phyloP scores from a whole-genome alignment of 192 early-diverging fungal genomes.

The Rhizoclosmatium globosum region DNA sequence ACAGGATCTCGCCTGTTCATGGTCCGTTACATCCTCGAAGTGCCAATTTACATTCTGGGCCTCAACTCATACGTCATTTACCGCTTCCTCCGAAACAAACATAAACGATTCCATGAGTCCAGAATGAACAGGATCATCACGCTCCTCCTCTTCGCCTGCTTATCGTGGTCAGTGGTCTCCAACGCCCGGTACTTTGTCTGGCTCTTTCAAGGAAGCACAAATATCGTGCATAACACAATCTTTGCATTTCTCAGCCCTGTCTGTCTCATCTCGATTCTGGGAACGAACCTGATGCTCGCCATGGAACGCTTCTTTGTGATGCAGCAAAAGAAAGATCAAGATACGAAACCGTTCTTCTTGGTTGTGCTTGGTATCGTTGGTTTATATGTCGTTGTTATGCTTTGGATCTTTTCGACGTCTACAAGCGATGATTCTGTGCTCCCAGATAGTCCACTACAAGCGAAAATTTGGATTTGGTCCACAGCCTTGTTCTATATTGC shows the following conservation, averaged over 20 bases:
- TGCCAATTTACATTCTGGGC: not conserved
- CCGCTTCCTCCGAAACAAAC: not conserved
- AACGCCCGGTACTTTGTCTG: not conserved
- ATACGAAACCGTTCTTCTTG: not conserved
- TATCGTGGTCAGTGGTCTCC: not conserved
- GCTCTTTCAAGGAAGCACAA: not conserved
- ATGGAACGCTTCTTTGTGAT: not conserved
- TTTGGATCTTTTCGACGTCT: constrained; percentile 3
- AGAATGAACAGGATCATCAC: not conserved
- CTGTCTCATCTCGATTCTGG: not conserved
- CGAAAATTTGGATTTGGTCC: too few relatives aligned
- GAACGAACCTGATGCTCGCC: constrained; percentile 1
- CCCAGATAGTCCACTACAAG: too few relatives aligned
- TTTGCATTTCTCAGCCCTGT: not conserved
- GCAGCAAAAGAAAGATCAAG: not conserved
- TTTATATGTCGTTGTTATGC: not conserved
- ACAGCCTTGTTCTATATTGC: too few relatives aligned
- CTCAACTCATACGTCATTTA: not conserved
- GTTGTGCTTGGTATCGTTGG: not conserved
- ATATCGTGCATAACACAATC: not conserved
- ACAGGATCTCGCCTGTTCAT: too few relatives aligned
- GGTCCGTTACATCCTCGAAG: not conserved
- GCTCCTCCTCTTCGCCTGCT: not conserved
- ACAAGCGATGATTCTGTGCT: not conserved
- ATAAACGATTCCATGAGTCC: not conserved